Evolutionary conservation across 202 grass and related monocot genomes (phyloP), one percentile per base, ranked within the genome.

Genomic region (Setaria italica): DNA sequence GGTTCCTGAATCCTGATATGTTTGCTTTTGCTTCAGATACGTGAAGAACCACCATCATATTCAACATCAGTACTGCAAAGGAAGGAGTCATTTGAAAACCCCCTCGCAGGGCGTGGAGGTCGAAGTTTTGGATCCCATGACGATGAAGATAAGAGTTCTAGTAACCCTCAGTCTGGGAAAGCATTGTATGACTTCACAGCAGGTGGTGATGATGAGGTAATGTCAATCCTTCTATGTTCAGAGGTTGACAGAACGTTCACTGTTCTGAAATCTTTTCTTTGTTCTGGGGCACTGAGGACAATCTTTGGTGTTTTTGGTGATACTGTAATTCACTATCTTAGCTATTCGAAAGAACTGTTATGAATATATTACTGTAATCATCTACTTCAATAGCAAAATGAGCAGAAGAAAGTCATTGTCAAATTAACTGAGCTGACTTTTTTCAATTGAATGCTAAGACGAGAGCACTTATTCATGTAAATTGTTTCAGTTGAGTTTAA

Each of bases 101-200:
- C 97, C 46, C 83, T 94, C n/a, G 74, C 88, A 10, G 92, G 88
- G 47, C 88, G 72, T 83, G 97, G 88, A 29, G 87, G 90, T 68
- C 88, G 74, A 70, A 94, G 88, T 84, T 88, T 82, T 55, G 85
- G 84, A 71, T 94, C 93, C 37, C 85, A 80, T 1, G 88, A 94
- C 3, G 87, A 97, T 35, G 89, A 89, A 81, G 92, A 89, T 72
- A 81, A 85, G 67, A 93, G 73, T 89, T 93, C 97, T 65, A 84
- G 85, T 32, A 94, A 97, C 25, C 94, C 94, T 16, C 97, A 99
- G 60, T 99, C 82, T 72, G 97, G 97, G 35, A 94, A 92, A 87
- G 97, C 97, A 62, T 57, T 99, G 72, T 99, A 99, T 82, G 97
- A 99, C 83, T 99, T 97, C 83, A 97, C 97, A 62, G 97, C 97